Percentiles rank a stretch among this genome's conserved stretches.
Evolutionary conservation across 441 rosid species (phyloP).

Genomic region (Brassica balearica): DNA sequence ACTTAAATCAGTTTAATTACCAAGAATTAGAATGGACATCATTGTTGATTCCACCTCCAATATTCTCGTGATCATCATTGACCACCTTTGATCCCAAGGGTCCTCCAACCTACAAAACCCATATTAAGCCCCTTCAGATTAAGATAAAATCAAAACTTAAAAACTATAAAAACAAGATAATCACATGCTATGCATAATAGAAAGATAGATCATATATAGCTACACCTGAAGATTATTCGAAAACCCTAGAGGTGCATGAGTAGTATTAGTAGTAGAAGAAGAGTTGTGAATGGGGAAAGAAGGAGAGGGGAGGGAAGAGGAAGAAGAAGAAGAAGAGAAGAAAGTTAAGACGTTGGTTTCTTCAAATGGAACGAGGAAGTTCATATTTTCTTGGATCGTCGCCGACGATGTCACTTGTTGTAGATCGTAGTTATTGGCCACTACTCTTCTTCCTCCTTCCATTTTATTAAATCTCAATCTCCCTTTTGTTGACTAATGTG

Average conservation of each 20-base stretch:
- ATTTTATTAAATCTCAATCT: conserved; percentile 22
- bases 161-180: conserved; percentile 13
- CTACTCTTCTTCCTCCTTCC: conserved; percentile 42
- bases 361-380: conserved; percentile 71
- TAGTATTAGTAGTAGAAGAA: conserved; percentile 34
- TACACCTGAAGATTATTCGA: conserved; percentile 51
- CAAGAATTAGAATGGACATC: conserved; percentile 45
- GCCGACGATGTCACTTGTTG: conserved; percentile 49
- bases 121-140: conserved; percentile 18
- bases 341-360: conserved; percentile 80
- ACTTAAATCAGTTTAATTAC: conserved; percentile 22
- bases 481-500: conserved; percentile 30
- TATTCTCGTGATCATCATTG: conserved; percentile 34
- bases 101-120: conserved; percentile 41
- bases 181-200: not conserved
- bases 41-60: conserved; percentile 32
- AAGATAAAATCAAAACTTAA: not conserved
- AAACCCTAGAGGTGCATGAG: conserved; percentile 55
- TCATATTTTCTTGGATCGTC: conserved; percentile 58
- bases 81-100: conserved; percentile 42
- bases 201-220: not conserved
- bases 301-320: conserved; percentile 50
- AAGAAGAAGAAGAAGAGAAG: conserved; percentile 58
- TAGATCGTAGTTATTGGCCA: conserved; percentile 52
- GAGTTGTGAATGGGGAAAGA: conserved; percentile 46